Evolutionary conservation across 164 flowering plant genomes (phyloP).

Genomic region (Taxillus chinensis): DNA sequence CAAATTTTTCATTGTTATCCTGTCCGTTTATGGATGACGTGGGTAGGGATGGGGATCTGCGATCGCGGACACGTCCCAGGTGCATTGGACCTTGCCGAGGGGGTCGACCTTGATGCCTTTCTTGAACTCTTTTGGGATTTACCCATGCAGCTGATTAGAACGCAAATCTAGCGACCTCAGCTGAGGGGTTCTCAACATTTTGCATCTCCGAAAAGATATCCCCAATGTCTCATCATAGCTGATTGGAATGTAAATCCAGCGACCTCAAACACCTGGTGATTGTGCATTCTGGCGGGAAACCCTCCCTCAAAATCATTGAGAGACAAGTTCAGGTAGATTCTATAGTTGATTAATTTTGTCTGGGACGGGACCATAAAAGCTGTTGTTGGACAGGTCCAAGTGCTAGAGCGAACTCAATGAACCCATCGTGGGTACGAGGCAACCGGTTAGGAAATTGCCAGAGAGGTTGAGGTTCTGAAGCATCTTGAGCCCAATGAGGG

Average conservation of each 20-base stretch:
- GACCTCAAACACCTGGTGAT: slow-evolving; percentile 63
- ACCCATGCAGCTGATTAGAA: slow-evolving; percentile 49
- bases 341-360: slow-evolving; percentile 51
- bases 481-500: slow-evolving; percentile 40
- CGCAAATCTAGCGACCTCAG: slow-evolving; percentile 36
- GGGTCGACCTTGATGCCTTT: no score
- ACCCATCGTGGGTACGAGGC: slow-evolving; percentile 67
- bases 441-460: slow-evolving; percentile 63
- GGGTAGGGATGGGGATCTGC: no score
- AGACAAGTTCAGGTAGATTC: slow-evolving; percentile 70
- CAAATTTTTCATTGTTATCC: no score
- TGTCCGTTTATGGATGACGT: no score
- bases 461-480: slow-evolving; percentile 55
- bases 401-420: slow-evolving; percentile 38
- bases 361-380: slow-evolving; percentile 78
- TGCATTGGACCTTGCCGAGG: no score
- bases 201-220: slow-evolving; percentile 39
- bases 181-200: slow-evolving; percentile 68
- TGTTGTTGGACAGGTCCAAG: slow-evolving; percentile 71
- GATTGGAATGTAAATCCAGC: slow-evolving; percentile 64
- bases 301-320: slow-evolving; percentile 48
- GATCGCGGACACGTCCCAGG: no score
- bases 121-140: slow-evolving; percentile 52
- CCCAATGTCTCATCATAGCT: slow-evolving; percentile 47
- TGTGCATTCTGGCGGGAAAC: slow-evolving; percentile 45